Evolutionary conservation across 177 flowering plant genomes (phyloP), one percentile per base, ranked within the genome.

Genomic region (Tripterygium wilfordii): DNA sequence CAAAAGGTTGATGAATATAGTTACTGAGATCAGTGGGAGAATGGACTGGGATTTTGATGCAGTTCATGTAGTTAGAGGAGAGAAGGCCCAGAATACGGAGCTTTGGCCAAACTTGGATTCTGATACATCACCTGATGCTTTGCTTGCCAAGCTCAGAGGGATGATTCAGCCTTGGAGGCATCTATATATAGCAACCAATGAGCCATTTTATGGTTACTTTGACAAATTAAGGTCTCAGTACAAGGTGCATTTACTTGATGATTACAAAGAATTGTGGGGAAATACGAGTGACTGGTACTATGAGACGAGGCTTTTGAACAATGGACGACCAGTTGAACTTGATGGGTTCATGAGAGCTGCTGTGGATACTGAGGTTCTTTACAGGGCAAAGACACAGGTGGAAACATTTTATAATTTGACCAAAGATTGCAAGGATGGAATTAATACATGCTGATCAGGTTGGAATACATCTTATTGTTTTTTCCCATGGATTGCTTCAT

Each of bases 21-120:
- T 88, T 27, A 58, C 98, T 2, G 96, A 71, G 56, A 91, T 91
- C 30, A 77, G 86, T 46, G 90, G 87, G 25, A 49, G 56, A 36
- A 72, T 92, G 90, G 91, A 88, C 61, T 92, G 98, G 98, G 96
- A 92, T 66, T 92, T 78, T 41, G 98, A 92, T 63, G 94, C 85
- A 0, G 94, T 85, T 45, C 96, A 92, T 66, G 97, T 92, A 14
- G 95, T 86, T 48, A 71, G 99, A 40, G 96, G 99, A 26, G 92
- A 76, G 69, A 92, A 92, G 54, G 95, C 95, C 1, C 64, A 75
- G 61, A 89, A 92, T 41, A 89, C 78, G 62, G 80, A 78, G 58
- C 58, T 82, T 10, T 92, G 99, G 97, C 97, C 99, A 1, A 76
- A 87, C 67, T 48, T 92, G 56, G 90, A 85, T 65, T 61, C 60